Evolutionary conservation across 805 yeast genomes (phyloP).

Genomic region (Candida piceae): DNA sequence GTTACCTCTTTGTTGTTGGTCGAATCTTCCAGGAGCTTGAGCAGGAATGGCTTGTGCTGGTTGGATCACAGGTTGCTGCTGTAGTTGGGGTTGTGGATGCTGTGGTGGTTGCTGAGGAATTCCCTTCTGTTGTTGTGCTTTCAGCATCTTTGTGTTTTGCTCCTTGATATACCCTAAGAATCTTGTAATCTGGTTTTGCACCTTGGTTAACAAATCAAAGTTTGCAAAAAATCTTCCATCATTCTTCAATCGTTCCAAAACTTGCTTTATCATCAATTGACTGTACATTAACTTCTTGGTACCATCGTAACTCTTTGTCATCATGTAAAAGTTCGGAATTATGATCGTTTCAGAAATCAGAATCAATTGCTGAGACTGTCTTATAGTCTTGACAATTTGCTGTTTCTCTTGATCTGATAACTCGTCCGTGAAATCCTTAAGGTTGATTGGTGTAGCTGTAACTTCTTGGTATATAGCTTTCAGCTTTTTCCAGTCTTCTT

Average conservation of each 20-base stretch:
- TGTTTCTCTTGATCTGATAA: constrained; percentile 62
- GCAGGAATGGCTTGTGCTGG: constrained; percentile 15
- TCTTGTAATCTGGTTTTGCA: constrained; percentile 66
- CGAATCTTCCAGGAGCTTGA: constrained; percentile 16
- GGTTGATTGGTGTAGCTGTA: constrained; percentile 55
- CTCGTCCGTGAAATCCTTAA: constrained; percentile 59
- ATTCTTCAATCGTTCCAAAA: constrained; percentile 57
- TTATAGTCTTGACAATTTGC: constrained; percentile 49
- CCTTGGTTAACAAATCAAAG: constrained; percentile 65
- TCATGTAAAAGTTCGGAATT: constrained; percentile 70
- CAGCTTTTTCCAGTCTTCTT: constrained; percentile 58
- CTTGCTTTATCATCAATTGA: constrained; percentile 73
- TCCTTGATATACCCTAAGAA: constrained; percentile 73
- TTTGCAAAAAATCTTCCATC: constrained; percentile 55
- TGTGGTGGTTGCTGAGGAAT: constrained; percentile 21
- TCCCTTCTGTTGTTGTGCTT: constrained; percentile 15
- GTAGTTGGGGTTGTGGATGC: constrained; percentile 7
- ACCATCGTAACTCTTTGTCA: constrained; percentile 71
- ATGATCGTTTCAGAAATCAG: constrained; percentile 64
- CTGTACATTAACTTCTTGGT: constrained; percentile 73
- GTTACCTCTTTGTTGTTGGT: constrained; percentile 3
- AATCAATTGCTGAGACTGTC: constrained; percentile 52
- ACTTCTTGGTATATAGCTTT: constrained; percentile 66
- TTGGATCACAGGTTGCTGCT: constrained; percentile 11
- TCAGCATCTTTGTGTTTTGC: constrained; percentile 30